Base-by-base conservation (phyloP, 257 asterid genomes). In the Solanum rostratum region DNA sequence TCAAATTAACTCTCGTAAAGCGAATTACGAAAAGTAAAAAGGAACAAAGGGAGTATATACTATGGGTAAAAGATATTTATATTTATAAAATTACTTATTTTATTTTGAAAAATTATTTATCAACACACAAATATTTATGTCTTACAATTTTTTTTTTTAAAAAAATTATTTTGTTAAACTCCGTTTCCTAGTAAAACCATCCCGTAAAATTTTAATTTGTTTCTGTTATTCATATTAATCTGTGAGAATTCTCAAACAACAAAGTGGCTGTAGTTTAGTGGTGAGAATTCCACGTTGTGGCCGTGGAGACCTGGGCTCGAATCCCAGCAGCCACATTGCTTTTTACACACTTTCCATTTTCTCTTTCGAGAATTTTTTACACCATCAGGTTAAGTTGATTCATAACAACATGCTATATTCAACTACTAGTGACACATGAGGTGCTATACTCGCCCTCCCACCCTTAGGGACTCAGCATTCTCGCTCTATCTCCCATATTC, bases 301-400 rank as follows among this genome's bases (percentile, higher is more conserved):
- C 97, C 97, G 94, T 96, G 93, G 94, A 92, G 98, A 93, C 97
- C 95, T 92, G 97, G 97, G 98, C 98, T 94, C 97, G 97, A 96
- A 96, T 94, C 97, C 98, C 97, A 96, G 98, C 98, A 94, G 99
- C 99, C 97, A 94, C 99, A 92, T 3, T 16, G 1, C 12, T 29
- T 65, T 63, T 27, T 27, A 0, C 37, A 1, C 29, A 6, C 13
- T 27, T 20, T 55, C 4, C 2, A 6, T 55, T 20, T 55, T 20
- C 63, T 55, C 3, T 57, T 57, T 57, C 7, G 30, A 57, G 30
- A 33, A 33, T 33, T 63, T 14, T 63, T 29, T 63, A 29, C 41
- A 24, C 70, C 19, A 62, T 15, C 18, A 53, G 59, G n/a, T 46
- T 10, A n/a, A n/a, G n/a, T n/a, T n/a, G n/a, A n/a, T n/a, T n/a